Base-by-base conservation (phyloP, 129 eudicot genomes). In the Escallonia rubra region DNA sequence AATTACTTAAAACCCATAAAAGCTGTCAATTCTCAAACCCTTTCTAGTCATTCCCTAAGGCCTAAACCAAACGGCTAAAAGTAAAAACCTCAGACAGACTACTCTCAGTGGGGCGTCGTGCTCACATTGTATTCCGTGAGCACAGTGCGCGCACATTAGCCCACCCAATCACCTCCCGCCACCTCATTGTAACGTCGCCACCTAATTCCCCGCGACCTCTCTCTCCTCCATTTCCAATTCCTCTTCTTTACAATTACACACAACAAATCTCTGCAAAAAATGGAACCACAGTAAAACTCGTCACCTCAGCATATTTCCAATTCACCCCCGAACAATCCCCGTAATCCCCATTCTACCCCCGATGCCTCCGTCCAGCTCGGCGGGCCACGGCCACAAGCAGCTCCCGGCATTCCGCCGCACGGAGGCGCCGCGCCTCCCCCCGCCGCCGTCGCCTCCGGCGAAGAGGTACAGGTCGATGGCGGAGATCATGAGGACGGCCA, bases 401-500 rank as follows among this genome's bases (percentile, higher is more conserved):
- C 47, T 1, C 56, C 61, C 43, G 3, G 59, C 49, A 2, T 39
- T 50, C 55, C 69, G 70, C 16, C 51, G 11, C 39, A 63, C 40
- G 3, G 53, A 63, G 47, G 57, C 69, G 15, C 59, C 43, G n/a
- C 69, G 42, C 15, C 8, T 7, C 38, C 46, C 43, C 2, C 63
- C 64, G 56, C 69, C 74, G 9, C 76, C 76, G 51, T 38, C 72
- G 49, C 66, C 46, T 10, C 75, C 68, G 38, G 40, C 13, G 41
- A 69, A 62, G 67, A 88, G 83, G 65, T 83, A 67, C 74, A 76
- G 72, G 72, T 77, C 89, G 5, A 70, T 92, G 66, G 69, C 4
- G 56, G 91, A 81, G 57, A 84, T 92, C 59, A 61, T 88, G 78
- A 73, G 67, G 51, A 65, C 23, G 68, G 83, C 87, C 0, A 86